Base-by-base conservation (phyloP, 2,329 filamentous ascomycete species). In the Monilinia fructicola region DNA sequence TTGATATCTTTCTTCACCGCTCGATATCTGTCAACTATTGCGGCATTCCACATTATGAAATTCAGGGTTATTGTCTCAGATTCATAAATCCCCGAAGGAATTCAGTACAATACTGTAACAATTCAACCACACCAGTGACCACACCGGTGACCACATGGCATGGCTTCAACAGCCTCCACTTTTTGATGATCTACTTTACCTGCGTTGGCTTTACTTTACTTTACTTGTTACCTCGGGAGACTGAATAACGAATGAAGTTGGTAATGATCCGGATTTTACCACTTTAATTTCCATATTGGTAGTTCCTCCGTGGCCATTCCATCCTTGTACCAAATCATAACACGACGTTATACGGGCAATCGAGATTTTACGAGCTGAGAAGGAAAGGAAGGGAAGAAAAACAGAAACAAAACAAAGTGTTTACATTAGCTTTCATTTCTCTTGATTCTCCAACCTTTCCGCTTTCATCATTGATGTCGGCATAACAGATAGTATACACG, bases 1-100 rank as follows among this genome's bases (percentile, higher is more conserved):
- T 40, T 3, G 9, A n/a, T 16, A 38, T 52, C 31, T 28, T 65
- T 52, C 31, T 28, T 65, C 64, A 60, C 64, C 64, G 64, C 64
- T 60, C 58, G 18, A 21, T 23, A 38, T 26, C 44, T 26, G n/a
- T 59, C 31, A 60, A 58, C 6, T 23, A 59, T 26, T 21, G 12
- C 52, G 61, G 61, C 61, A 54, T 23, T 64, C 46, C 21, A 55
- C 52, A 53, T 53, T 35, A 52, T 52, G 42, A 65, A 55, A 59
- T 65, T 65, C 54, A 59, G 63, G 63, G 54, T 26, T 28, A 65
- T 12, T 60, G 64, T 65, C 26, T 64, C 61, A 60, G 54, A 60
- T 21, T 28, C 16, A 31, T n/a, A 38, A 52, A 60, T 54, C 21
- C 4, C 48, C 38, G 50, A 64, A 14, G n/a, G 21, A 21, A n/a